Evolutionary conservation across 768 basidiomycete genomes (phyloP), one percentile per base, ranked within the genome.

Genomic region (Coprinopsis marcescibilis): DNA sequence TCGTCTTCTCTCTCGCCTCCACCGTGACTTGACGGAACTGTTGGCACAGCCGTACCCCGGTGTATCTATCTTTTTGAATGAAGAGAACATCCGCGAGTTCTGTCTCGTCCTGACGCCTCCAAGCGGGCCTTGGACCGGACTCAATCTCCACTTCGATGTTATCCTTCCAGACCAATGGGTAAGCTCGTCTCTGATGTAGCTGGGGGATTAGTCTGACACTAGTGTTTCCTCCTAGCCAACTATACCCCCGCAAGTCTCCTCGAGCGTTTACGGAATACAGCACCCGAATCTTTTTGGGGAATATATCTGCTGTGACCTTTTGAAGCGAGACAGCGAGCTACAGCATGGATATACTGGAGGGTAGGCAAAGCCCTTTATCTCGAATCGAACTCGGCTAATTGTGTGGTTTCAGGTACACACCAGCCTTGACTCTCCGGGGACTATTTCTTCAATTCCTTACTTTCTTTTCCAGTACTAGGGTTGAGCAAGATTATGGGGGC

Each of bases 371-470:
- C 8, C 21, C 36, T 46, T 20, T 11, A 13, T 19, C 13, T 34
- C 15, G 2, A 43, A 4, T 15, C 20, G 48, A 12, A 24, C 49
- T 41, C 7, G 39, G 29, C 20, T 32, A 20, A 40, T 12, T 17
- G 24, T 19, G 23, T 29, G 32, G n/a, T n/a, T 39, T 27, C 39
- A 70, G 70, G 19, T 72, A 73, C 42, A 64, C 69, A 2, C 71
- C 72, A 13, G 72, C 72, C 1, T 53, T 73, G 52, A 73, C 71
- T 1, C 62, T 74, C 20, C 65, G 70, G 4, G 72, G 72, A 3
- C 58, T 75, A 4, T 73, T 74, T 53, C 61, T 73, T 21, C 70
- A 72, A 40, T 70, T 72, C 57, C 54, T 71, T 25, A 70, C 70
- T 1, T 71, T 72, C 48, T 71, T 72, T 52, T 68, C 66, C 4